A percentile compares a stretch with the other conserved stretches of the same genome.
Evolutionary conservation across 2,329 filamentous ascomycete genomes (phyloP).

Genomic region (Aspergillus proliferans): DNA sequence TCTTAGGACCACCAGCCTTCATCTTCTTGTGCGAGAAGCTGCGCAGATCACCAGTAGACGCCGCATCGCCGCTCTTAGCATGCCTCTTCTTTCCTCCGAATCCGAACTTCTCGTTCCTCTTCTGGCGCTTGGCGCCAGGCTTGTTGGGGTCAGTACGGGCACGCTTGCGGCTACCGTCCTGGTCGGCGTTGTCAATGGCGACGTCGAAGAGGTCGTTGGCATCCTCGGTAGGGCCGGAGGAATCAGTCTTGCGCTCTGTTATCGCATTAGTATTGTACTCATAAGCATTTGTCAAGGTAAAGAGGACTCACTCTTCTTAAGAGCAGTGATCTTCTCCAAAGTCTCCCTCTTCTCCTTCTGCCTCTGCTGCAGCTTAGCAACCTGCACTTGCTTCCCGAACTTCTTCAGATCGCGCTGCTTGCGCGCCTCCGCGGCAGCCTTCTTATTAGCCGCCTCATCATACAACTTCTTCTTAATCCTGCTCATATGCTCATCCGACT

Average conservation of each 20-base stretch:
- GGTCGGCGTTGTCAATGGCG: constrained; percentile 66
- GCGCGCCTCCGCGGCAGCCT: constrained; percentile 83
- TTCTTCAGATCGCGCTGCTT: constrained; percentile 95
- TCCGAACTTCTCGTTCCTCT: constrained; percentile 92
- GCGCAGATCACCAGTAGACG: constrained; percentile 72
- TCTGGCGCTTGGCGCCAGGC: constrained; percentile 64
- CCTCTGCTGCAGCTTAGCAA: constrained; percentile 90
- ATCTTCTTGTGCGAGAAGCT: constrained; percentile 79
- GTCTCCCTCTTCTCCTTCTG: constrained; percentile 88
- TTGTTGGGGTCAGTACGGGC: constrained; percentile 38
- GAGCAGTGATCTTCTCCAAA: constrained; percentile 85
- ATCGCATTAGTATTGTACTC: constrained; percentile 12
- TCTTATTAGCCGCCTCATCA: constrained; percentile 86
- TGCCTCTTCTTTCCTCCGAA: constrained; percentile 94
- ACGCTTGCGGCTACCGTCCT: constrained; percentile 44
- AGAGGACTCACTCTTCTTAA: constrained; percentile 83
- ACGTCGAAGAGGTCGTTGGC: constrained; percentile 81
- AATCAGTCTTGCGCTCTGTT: constrained; percentile 69
- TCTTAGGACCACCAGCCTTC: constrained; percentile 53
- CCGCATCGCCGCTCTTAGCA: constrained; percentile 82
- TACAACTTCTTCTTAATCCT: constrained; percentile 90
- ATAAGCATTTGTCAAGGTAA: constrained; percentile 6
- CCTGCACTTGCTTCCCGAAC: constrained; percentile 97
- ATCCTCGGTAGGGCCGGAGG: constrained; percentile 62
- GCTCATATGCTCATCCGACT: constrained; percentile 97